Evolutionary conservation across 164 flowering plant genomes (phyloP).

Genomic region (Chimonanthus salicifolius): DNA sequence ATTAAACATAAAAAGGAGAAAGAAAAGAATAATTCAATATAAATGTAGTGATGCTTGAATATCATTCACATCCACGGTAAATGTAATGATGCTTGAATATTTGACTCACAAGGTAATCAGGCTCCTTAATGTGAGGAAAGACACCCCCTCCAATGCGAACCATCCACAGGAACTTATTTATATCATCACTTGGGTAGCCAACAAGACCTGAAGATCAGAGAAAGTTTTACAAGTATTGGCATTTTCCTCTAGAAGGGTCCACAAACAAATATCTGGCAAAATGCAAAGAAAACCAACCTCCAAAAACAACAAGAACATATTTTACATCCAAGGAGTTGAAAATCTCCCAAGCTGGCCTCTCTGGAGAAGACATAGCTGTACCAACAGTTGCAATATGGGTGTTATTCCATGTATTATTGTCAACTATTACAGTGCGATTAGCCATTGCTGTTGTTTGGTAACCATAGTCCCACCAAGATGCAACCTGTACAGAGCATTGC

Average conservation of each 20-base stretch:
- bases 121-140: conserved; percentile 96
- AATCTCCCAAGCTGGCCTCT: conserved; percentile 98
- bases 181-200: conserved; percentile 99
- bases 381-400: conserved; percentile 99
- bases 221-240: conserved; percentile 9
- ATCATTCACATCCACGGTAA: neutral
- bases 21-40: neutral
- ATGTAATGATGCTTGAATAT: neutral
- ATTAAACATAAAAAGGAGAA: neutral
- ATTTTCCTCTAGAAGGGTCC: neutral
- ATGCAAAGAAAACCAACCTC: conserved; percentile 50
- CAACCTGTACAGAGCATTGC: conserved; percentile 62
- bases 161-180: conserved; percentile 98
- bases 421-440: conserved; percentile 95
- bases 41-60: neutral
- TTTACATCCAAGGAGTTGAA: conserved; percentile 96
- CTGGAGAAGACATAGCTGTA: conserved; percentile 99
- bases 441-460: conserved; percentile 99
- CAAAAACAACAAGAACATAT: conserved; percentile 98
- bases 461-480: conserved; percentile 99
- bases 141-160: conserved; percentile 99
- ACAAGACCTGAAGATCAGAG: conserved; percentile 64
- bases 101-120: conserved; percentile 85
- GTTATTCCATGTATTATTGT: conserved; percentile 99
- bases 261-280: neutral